Base-by-base conservation (phyloP, 352 stramenopile species). In the Aphanomyces euteiches region DNA sequence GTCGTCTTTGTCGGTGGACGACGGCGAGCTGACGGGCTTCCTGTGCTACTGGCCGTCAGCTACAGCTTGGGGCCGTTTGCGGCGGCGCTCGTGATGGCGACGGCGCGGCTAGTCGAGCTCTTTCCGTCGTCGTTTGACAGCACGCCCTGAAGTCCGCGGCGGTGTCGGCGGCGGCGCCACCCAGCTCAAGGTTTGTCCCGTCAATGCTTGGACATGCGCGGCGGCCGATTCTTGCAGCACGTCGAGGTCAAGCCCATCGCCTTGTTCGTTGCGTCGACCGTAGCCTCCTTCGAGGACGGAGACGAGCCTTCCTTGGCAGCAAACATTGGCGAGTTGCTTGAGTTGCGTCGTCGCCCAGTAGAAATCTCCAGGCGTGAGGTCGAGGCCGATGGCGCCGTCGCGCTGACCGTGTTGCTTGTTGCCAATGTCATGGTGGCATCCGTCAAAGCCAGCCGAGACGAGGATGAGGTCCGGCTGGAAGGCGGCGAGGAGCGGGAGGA, bases 271-370 rank as follows among this genome's bases (percentile, higher is more conserved):
- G 34, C 41, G 48, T 74, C 64, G 64, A 38, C 64, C 89, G 72
- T 96, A 96, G 28, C 89, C 90, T 68, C 89, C 90, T 73, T 97
- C 90, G 37, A 97, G 72, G 10, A 97, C 85, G 28, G 83, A 94
- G 5, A 97, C 80, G 56, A 97, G 79, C 58, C 84, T 76, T n/a
- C 90, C 90, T 28, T 92, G 63, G 67, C 90, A 96, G 75, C 88
- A 96, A 69, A 90, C 83, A 69, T 92, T 84, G 34, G 89, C 87
- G 73, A 96, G 78, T 66, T 91, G 78, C 47, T 88, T 73, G 56
- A 96, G 79, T 74, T 84, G 73, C 15, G 67, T 72, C 13, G 83
- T 83, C 13, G 76, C 74, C 79, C 78, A 89, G 47, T 72, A 50
- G 63, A 84, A 89, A 69, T 90, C 64, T 6, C 19, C 69, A 2